These are phyloP conservation scores for Byssothecium circinans DNA, from an alignment of 2,329 filamentous ascomycete species.

Conservation along the genomic window DNA sequence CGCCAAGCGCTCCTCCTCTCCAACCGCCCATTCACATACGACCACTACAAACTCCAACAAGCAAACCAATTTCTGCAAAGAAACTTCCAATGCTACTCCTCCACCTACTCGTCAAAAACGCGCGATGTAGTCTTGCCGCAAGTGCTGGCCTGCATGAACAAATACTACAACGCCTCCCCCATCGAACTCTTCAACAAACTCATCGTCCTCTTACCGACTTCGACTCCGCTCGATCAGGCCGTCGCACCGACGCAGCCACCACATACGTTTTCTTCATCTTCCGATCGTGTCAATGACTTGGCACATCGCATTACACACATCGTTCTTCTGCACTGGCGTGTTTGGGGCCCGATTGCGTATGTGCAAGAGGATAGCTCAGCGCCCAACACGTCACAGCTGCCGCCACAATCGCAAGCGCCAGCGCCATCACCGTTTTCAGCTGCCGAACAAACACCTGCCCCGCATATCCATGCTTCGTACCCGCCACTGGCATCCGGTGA, in stretches of 20 bases:
- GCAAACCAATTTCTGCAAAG: conserved; percentile 41
- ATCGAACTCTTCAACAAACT: conserved; percentile 49
- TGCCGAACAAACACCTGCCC: no score
- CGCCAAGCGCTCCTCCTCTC: conserved; percentile 45
- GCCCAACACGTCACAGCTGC: no score
- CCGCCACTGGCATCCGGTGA: no score
- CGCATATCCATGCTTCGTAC: no score
- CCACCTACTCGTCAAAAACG: conserved; percentile 36
- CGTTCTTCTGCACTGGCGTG: conserved; percentile 82
- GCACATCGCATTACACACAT: conserved; percentile 80
- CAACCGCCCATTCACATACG: conserved; percentile 22
- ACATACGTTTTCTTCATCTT: conserved; percentile 24
- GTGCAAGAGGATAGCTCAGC: conserved; percentile 5
- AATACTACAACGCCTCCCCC: conserved; percentile 42
- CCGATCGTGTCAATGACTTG: conserved; percentile 61
- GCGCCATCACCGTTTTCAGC: no score
- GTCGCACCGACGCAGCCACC: conserved; percentile 14
- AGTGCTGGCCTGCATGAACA: conserved; percentile 29
- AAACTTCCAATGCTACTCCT: conserved; percentile 35
- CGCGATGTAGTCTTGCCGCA: conserved; percentile 28
- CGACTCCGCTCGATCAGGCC: conserved; percentile 14
- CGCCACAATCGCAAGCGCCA: no score
- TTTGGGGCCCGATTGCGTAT: conserved; percentile 81
- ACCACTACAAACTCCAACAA: conserved; percentile 38
- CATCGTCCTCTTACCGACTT: conserved; percentile 23